phyloP scores from a whole-genome alignment of 2,329 filamentous ascomycete species.

The Keithomyces neogunnii region DNA sequence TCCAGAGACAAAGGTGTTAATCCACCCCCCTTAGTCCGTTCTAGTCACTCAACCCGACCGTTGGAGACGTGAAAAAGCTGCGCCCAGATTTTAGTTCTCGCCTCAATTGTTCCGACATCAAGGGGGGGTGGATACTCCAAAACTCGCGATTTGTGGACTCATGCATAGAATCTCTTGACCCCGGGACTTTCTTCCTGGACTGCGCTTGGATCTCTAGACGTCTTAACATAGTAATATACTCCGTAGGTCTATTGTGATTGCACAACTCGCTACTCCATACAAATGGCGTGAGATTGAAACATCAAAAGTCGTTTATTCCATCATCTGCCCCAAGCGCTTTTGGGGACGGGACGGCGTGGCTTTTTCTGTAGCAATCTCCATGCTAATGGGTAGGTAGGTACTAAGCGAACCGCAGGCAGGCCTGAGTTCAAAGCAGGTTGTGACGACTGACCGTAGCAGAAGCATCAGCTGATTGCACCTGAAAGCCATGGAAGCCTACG shows the following conservation, averaged over 20 bases:
- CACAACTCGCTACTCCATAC: neutral
- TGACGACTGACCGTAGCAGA: no score
- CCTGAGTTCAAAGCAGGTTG: no score
- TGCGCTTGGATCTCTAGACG: no score
- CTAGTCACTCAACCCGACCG: neutral
- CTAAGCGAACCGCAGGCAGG: no score
- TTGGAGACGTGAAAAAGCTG: neutral
- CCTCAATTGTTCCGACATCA: neutral
- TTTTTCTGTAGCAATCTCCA: neutral
- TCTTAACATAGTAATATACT: neutral
- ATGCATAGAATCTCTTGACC: neutral
- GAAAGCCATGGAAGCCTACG: no score
- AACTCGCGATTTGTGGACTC: neutral
- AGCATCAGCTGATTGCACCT: no score
- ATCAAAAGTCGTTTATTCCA: neutral
- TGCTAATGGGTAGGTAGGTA: no score
- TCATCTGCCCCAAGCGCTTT: neutral
- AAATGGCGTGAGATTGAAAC: neutral
- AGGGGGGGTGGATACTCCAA: neutral
- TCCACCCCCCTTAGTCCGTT: neutral
- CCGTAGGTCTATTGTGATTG: neutral
- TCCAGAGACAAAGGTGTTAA: neutral
- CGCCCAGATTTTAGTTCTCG: neutral
- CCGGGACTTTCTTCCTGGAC: neutral
- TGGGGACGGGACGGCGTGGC: neutral